A percentile compares a stretch with the other conserved stretches of the same genome.
Evolutionary conservation across 768 basidiomycete species (phyloP).

Genomic region (Pleurotus eryngii): DNA sequence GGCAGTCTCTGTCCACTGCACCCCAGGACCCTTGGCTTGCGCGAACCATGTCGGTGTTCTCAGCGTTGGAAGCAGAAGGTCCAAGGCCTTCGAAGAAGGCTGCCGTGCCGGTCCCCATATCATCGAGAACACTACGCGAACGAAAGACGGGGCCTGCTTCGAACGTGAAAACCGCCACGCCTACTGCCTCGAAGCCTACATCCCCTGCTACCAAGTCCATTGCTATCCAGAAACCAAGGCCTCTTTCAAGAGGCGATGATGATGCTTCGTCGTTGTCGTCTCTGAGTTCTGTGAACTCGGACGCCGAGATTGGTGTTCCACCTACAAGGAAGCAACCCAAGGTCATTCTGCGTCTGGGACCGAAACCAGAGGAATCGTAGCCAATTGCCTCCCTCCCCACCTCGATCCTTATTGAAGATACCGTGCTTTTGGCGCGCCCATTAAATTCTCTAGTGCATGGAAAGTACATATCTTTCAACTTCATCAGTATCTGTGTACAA

Average conservation of each 20-base stretch:
- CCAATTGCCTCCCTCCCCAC: too few relatives aligned
- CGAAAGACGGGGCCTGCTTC: slow-evolving; percentile 28
- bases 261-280: background rate
- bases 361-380: slow-evolving; percentile 4
- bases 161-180: slow-evolving; percentile 12
- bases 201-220: background rate
- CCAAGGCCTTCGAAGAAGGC: slow-evolving; percentile 13
- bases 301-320: background rate
- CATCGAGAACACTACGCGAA: slow-evolving; percentile 49
- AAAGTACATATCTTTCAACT: too few relatives aligned
- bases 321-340: slow-evolving; percentile 26
- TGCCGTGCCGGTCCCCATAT: slow-evolving; percentile 25
- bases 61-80: slow-evolving; percentile 34
- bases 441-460: too few relatives aligned
- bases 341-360: slow-evolving; percentile 31
- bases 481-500: too few relatives aligned
- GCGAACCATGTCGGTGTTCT: slow-evolving; percentile 48
- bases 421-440: too few relatives aligned
- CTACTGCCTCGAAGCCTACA: slow-evolving; percentile 12
- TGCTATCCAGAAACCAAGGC: too few relatives aligned
- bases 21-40: slow-evolving; percentile 54
- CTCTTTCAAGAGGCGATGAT: background rate
- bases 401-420: too few relatives aligned
- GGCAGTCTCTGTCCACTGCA: slow-evolving; percentile 32
- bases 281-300: background rate